Evolutionary conservation across 352 stramenopile genomes (phyloP).

Genomic region (Globisporangium polare): DNA sequence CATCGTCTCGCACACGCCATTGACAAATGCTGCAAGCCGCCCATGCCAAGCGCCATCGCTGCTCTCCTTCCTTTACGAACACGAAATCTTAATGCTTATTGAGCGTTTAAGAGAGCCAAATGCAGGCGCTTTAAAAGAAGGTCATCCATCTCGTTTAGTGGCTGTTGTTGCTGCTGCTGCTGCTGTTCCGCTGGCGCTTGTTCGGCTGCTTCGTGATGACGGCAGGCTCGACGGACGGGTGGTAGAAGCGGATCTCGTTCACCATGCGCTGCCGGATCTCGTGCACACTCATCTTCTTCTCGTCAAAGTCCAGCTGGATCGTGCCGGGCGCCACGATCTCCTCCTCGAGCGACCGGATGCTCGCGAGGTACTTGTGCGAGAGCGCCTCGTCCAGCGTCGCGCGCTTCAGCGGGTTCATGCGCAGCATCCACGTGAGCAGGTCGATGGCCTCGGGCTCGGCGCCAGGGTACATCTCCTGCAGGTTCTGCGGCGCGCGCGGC

Average conservation of each 20-base stretch:
- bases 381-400: conserved; percentile 77
- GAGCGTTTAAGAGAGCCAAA: background rate
- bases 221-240: conserved; percentile 31
- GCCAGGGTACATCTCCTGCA: conserved; percentile 83
- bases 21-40: background rate
- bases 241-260: conserved; percentile 74
- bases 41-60: background rate
- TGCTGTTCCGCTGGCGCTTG: conserved; percentile 16
- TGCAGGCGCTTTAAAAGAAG: background rate
- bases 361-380: conserved; percentile 81
- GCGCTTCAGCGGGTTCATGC: conserved; percentile 83
- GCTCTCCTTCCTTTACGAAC: background rate
- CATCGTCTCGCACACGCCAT: background rate
- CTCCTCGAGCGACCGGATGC: conserved; percentile 82
- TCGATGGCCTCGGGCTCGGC: conserved; percentile 80
- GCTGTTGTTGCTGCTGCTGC: conserved; percentile 4
- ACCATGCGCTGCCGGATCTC: conserved; percentile 84
- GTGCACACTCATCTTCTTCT: conserved; percentile 76
- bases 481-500: conserved; percentile 57
- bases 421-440: conserved; percentile 77
- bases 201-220: conserved; percentile 12
- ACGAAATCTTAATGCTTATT: conserved; percentile 7
- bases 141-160: background rate
- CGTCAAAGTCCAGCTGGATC: conserved; percentile 85
- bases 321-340: conserved; percentile 79